phyloP scores from a whole-genome alignment of 208 protist genomes.

The Crithidia brevicula region DNA sequence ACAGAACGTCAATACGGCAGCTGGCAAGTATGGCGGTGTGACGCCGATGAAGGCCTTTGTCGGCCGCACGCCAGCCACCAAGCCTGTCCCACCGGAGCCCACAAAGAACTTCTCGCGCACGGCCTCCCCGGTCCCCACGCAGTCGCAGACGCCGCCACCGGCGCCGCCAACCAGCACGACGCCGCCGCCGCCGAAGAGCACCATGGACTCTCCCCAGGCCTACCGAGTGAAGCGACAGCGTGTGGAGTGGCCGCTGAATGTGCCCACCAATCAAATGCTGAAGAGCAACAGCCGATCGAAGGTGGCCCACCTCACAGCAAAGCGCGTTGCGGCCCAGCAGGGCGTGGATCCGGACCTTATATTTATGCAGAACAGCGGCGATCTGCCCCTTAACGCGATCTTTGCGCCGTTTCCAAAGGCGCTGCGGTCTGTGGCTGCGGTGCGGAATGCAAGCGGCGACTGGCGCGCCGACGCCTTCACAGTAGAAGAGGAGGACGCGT shows the following conservation, averaged over 20 bases:
- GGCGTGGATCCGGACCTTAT: slow-evolving; percentile 84
- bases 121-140: slow-evolving; percentile 31
- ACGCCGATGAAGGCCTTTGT: slow-evolving; percentile 34
- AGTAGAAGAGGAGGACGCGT: slow-evolving; percentile 73
- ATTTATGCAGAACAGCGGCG: slow-evolving; percentile 76
- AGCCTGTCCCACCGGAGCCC: slow-evolving; percentile 29
- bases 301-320: slow-evolving; percentile 73
- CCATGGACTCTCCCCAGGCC: slow-evolving; percentile 22
- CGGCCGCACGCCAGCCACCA: slow-evolving; percentile 27
- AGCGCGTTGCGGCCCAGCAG: slow-evolving; percentile 77
- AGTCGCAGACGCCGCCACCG: background rate
- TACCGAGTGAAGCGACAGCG: slow-evolving; percentile 31
- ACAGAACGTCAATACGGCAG: slow-evolving; percentile 77
- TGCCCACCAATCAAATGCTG: slow-evolving; percentile 76
- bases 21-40: slow-evolving; percentile 36
- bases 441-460: slow-evolving; percentile 82
- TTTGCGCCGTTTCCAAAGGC: slow-evolving; percentile 80
- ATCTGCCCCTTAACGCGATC: slow-evolving; percentile 76
- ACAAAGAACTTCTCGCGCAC: slow-evolving; percentile 38
- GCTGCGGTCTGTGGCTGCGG: slow-evolving; percentile 58
- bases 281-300: slow-evolving; percentile 87
- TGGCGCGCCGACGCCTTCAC: slow-evolving; percentile 87
- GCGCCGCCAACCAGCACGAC: slow-evolving; percentile 15
- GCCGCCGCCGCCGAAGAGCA: slow-evolving; percentile 17
- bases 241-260: slow-evolving; percentile 78